Conservation (phyloP, 257 asterid species). For the Solanum dulcamara region DNA sequence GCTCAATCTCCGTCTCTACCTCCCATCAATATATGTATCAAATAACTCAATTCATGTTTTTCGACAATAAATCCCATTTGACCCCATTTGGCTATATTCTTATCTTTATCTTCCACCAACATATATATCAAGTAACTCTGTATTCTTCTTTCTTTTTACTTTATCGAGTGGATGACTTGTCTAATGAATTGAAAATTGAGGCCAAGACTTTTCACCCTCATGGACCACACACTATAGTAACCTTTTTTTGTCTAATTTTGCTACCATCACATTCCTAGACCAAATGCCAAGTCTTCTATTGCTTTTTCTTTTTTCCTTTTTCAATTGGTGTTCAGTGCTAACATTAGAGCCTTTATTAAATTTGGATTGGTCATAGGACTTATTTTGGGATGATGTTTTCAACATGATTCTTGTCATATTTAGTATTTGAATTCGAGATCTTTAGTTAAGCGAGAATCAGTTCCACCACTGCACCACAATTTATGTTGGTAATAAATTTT, state of each 20-base stretch:
- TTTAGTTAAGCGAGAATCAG: too few relatives aligned
- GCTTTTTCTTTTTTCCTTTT: too few relatives aligned
- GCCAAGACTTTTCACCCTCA: not conserved
- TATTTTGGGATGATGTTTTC: too few relatives aligned
- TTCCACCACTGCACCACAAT: too few relatives aligned
- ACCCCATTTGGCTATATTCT: rapidly evolving
- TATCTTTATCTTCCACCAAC: not conserved
- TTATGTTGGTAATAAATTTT: too few relatives aligned
- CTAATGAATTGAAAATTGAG: not conserved
- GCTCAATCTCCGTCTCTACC: not conserved
- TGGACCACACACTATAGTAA: not conserved
- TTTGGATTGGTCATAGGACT: too few relatives aligned
- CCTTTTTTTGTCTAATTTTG: not conserved
- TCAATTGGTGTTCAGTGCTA: too few relatives aligned
- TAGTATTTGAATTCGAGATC: too few relatives aligned
- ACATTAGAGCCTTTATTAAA: too few relatives aligned
- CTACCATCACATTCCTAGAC: not conserved
- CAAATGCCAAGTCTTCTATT: not conserved
- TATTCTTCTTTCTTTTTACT: not conserved
- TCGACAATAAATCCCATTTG: rapidly evolving
- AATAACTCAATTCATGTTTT: not conserved
- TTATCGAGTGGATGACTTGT: not conserved
- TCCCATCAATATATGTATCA: not conserved
- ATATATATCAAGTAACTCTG: not conserved
- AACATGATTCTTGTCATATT: too few relatives aligned